Percentiles rank a stretch among this genome's conserved stretches.
phyloP scores from a whole-genome alignment of 352 stramenopile genomes.

The Phytophthora podocarpi region DNA sequence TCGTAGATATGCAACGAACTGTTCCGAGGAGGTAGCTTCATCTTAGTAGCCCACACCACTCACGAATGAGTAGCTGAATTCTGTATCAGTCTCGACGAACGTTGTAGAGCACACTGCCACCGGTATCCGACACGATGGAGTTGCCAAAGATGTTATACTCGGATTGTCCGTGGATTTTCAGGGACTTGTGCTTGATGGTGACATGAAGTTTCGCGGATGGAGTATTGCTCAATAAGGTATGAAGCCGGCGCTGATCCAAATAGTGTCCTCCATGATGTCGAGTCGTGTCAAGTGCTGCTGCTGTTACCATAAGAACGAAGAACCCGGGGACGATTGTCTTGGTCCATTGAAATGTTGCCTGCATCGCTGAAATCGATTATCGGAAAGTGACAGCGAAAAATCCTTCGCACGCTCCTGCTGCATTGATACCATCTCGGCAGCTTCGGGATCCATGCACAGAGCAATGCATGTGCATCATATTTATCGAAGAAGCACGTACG shows the following conservation, averaged over 20 bases:
- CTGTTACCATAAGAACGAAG: no score
- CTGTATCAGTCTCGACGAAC: constrained; percentile 10
- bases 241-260: background rate
- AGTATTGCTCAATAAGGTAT: background rate
- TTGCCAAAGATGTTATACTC: constrained; percentile 37
- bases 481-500: no score
- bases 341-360: no score
- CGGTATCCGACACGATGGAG: constrained; percentile 17
- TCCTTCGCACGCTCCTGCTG: no score
- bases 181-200: constrained; percentile 31
- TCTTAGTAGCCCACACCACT: constrained; percentile 28
- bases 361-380: no score
- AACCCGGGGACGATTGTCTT: no score
- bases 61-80: constrained; percentile 31
- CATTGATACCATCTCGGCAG: no score
- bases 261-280: no score
- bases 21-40: background rate
- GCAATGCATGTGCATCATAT: no score
- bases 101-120: constrained; percentile 26
- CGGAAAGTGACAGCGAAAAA: no score
- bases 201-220: constrained; percentile 37
- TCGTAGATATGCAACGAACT: constrained; percentile 28
- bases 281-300: no score
- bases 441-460: no score
- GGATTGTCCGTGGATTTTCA: constrained; percentile 32